Evolutionary conservation across 352 stramenopile species (phyloP).

Genomic region (Pythium plurisporium): DNA sequence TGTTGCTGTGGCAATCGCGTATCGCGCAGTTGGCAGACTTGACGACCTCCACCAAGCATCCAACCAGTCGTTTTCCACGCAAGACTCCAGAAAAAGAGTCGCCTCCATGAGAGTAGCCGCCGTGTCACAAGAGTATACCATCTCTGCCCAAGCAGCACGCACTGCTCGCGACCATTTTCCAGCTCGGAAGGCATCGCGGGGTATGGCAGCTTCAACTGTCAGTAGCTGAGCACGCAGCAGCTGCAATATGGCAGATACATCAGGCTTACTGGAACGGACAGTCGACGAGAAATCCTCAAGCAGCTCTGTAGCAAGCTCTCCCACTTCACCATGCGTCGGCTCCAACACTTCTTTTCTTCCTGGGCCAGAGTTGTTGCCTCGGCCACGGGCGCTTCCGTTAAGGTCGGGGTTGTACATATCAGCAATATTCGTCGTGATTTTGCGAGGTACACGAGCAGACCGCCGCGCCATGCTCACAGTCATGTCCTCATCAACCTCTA

Average conservation of each 20-base stretch:
- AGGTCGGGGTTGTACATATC: conserved; percentile 77
- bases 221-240: conserved; percentile 67
- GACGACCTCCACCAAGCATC: conserved; percentile 74
- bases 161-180: conserved; percentile 62
- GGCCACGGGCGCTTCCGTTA: conserved; percentile 25
- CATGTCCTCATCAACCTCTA: conserved; percentile 16
- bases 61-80: conserved; percentile 72
- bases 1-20: conserved; percentile 49
- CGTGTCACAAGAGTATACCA: conserved; percentile 56
- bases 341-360: conserved; percentile 28
- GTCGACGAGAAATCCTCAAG: conserved; percentile 50
- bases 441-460: conserved; percentile 64
- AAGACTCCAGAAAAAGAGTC: conserved; percentile 69
- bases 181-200: conserved; percentile 72
- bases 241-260: conserved; percentile 34
- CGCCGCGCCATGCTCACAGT: conserved; percentile 27
- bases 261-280: conserved; percentile 42
- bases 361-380: conserved; percentile 10
- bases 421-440: conserved; percentile 71
- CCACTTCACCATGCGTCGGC: conserved; percentile 65
- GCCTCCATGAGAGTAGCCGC: conserved; percentile 50
- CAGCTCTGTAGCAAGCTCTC: conserved; percentile 64
- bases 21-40: conserved; percentile 53
- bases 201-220: conserved; percentile 65
- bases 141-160: conserved; percentile 71